Base-by-base conservation (phyloP, 306 rosid genomes). In the Rosa chinensis region DNA sequence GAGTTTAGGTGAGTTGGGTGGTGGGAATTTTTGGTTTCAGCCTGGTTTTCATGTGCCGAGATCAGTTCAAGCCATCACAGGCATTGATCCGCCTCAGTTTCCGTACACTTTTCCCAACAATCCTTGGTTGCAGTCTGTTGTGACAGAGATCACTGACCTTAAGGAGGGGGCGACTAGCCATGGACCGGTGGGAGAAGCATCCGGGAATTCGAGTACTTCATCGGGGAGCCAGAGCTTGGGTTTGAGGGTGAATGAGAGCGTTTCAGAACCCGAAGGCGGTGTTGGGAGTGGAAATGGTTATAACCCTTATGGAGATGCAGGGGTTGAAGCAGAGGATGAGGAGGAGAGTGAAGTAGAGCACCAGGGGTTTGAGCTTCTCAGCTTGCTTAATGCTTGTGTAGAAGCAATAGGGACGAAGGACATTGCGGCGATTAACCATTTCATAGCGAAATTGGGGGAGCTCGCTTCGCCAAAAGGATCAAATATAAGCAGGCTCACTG, bases 381-480 rank as follows among this genome's bases (percentile, higher is more conserved):
- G 91, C 77, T 78, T 91, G 43, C 91, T 96, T 5, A 80, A 87
- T 10, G 94, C 93, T 47, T 96, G 99, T 66, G 89, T 96, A 5
- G 98, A 96, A 18, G 97, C 99, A 45, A 91, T 96, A 75, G 89
- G 89, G 18, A 80, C 90, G 32, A 90, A 81, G 85, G 89, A 93
- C 84, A 83, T 92, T 1, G 79, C 90, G 13, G 90, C 89, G 5
- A 82, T 91, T 53, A 88, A 86, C 80, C 96, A 93, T 71, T 88
- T 89, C 79, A 91, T 96, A 21, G 90, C 92, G 0, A 91, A 82
- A 66, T 68, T 96, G 77, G 99, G 99, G 40, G 97, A 87, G 23
- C 91, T 89, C 39, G 94, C 98, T 13, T 93, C 99, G 64, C 98
- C 97, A 5, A 89, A 66, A 14, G 98, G 74, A 75, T 79, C 86